Evolutionary conservation across 768 basidiomycete species (phyloP).

Genomic region (Collybia nuda): DNA sequence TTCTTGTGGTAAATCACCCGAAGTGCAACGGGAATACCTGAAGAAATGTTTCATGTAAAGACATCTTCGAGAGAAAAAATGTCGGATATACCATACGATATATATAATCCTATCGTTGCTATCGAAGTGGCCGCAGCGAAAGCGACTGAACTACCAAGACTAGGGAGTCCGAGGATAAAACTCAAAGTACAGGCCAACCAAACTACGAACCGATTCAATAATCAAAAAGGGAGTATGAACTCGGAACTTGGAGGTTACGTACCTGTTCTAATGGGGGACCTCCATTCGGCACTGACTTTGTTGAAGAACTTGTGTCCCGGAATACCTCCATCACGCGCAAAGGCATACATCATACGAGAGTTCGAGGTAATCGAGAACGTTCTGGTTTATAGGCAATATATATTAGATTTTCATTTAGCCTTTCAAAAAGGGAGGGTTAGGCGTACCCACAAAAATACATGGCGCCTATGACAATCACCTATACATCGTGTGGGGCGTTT

Average conservation of each 20-base stretch:
- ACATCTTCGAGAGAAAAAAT: not conserved
- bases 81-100: constrained; percentile 57
- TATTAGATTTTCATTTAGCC: not conserved
- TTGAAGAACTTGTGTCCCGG: constrained; percentile 69
- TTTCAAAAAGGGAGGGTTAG: not conserved
- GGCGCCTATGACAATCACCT: constrained; percentile 67
- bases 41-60: not conserved
- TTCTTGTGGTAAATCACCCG: constrained; percentile 58
- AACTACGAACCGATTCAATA: constrained; percentile 34
- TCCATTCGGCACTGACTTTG: constrained; percentile 56
- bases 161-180: constrained; percentile 73
- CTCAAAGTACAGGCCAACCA: constrained; percentile 80
- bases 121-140: constrained; percentile 62
- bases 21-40: constrained; percentile 69
- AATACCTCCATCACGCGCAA: constrained; percentile 72
- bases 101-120: constrained; percentile 76
- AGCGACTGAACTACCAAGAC: constrained; percentile 71
- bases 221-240: constrained; percentile 3
- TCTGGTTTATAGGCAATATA: constrained; percentile 24
- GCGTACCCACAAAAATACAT: constrained; percentile 75
- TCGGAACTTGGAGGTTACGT: not conserved
- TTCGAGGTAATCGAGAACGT: constrained; percentile 81
- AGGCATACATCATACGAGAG: constrained; percentile 83
- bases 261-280: constrained; percentile 72
- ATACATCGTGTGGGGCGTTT: not conserved